Base-by-base conservation (phyloP, 2,329 filamentous ascomycete species). In the Hypoxylon sp. region DNA sequence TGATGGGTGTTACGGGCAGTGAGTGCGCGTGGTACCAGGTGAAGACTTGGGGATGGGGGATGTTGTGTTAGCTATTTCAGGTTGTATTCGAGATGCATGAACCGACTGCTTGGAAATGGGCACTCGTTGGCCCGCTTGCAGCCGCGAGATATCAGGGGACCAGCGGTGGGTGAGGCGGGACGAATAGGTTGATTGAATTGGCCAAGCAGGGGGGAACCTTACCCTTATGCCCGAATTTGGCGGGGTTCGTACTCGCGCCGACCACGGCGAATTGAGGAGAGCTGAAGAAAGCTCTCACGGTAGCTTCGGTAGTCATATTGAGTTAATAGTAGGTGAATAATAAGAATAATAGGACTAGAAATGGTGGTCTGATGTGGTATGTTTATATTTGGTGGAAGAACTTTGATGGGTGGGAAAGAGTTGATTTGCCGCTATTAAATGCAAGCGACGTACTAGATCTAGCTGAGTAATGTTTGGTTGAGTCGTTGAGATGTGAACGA, bases 221-320 rank as follows among this genome's bases (percentile, higher is more conserved):
- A 94, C 94, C 90, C 84, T 94, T 94, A 81, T 97, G 92, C 24
- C 96, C 95, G 77, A 92, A 98, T 80, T 97, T 98, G 78, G 85
- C 83, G 44, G 92, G 85, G 81, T 97, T 94, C 57, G 92, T 92
- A 78, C 92, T 95, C 39, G 95, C 95, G 75, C 95, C 95, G 19
- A 94, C 94, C 29, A 98, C 95, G 65, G 95, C 94, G 79, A 95
- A 97, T 72, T 87, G 85, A 26, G 91, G 88, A 6, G 91, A 91
- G 3, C 88, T 86, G 83, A 98, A 97, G 86, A 98, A 98, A 11
- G 86, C 85, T 70, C 89, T 90, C 50, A 94, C 90, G 50, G 91
- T 88, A 51, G 89, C 85, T 78, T 94, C 90, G 83, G 92, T 92
- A 22, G 86, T 80, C 86, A 89, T 89, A 42, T 77, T 83, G 71